Percentiles rank a stretch among this genome's conserved stretches.
These are phyloP conservation scores for Flaveria ramosissima DNA, from an alignment of 129 eudicot species.

Conservation along the genomic window DNA sequence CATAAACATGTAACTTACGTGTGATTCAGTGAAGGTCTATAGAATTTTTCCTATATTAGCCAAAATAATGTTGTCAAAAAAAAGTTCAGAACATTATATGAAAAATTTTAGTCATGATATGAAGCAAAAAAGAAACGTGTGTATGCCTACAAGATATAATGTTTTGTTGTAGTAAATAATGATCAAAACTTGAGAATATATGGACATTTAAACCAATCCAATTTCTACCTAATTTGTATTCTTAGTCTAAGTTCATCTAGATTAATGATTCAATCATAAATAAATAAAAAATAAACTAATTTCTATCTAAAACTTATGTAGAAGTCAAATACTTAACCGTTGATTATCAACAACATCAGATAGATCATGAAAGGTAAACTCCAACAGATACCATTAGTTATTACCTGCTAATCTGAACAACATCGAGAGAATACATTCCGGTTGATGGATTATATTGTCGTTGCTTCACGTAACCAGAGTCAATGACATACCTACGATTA, in stretches of 20 bases:
- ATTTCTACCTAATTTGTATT: background rate
- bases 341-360: background rate
- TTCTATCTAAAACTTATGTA: conserved; percentile 1
- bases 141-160: background rate
- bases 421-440: conserved; percentile 97
- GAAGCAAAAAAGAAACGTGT: background rate
- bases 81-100: background rate
- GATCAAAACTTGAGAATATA: background rate
- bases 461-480: conserved; percentile 97
- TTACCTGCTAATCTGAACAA: conserved; percentile 89
- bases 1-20: background rate
- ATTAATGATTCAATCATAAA: background rate
- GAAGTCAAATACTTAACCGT: background rate
- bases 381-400: background rate
- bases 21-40: background rate
- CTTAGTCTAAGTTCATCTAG: background rate
- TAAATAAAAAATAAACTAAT: background rate
- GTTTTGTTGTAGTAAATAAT: background rate
- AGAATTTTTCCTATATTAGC: background rate
- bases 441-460: conserved; percentile 90
- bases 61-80: background rate
- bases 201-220: background rate
- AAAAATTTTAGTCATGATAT: background rate
- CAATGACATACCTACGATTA: conserved; percentile 78
- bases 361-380: background rate